Evolutionary conservation across 2,329 filamentous ascomycete genomes (phyloP).

Genomic region (Chaetothyriales sp.): DNA sequence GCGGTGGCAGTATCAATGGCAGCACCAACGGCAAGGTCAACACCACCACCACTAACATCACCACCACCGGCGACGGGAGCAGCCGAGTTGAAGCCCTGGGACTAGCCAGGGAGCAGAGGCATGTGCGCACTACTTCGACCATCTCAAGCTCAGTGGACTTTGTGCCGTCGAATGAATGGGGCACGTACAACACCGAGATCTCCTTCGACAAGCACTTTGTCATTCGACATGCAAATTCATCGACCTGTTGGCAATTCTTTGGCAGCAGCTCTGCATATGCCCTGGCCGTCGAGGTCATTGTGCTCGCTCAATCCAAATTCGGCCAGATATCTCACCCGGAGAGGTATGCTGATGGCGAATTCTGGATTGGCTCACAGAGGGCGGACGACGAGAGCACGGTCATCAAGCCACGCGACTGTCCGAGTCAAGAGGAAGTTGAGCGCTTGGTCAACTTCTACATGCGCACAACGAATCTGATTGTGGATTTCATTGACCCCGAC

Average conservation of each 20-base stretch:
- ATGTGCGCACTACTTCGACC: not conserved
- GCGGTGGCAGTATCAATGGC: conserved; percentile 3
- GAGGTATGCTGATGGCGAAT: conserved; percentile 15
- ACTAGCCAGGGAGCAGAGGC: not conserved
- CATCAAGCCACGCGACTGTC: conserved; percentile 9
- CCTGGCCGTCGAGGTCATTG: conserved; percentile 16
- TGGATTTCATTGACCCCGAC: conserved; percentile 19
- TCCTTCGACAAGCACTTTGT: conserved; percentile 19
- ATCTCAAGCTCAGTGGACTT: not conserved
- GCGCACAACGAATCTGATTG: conserved; percentile 19
- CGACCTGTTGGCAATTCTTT: conserved; percentile 18
- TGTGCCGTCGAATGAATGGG: conserved; percentile 10
- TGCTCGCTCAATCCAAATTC: conserved; percentile 16
- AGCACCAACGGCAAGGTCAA: not conserved
- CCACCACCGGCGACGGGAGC: not conserved
- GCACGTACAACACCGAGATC: conserved; percentile 13
- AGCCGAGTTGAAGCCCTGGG: not conserved
- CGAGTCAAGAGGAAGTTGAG: conserved; percentile 13
- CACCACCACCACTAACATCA: not conserved
- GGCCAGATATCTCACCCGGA: conserved; percentile 15
- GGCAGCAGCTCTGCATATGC: conserved; percentile 17
- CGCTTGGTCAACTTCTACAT: conserved; percentile 19
- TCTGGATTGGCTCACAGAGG: conserved; percentile 13
- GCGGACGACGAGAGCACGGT: conserved; percentile 5
- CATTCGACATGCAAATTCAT: conserved; percentile 15